These are phyloP conservation scores for Boletus tomentosulus DNA, from an alignment of 768 basidiomycete genomes.

Conservation along the genomic window DNA sequence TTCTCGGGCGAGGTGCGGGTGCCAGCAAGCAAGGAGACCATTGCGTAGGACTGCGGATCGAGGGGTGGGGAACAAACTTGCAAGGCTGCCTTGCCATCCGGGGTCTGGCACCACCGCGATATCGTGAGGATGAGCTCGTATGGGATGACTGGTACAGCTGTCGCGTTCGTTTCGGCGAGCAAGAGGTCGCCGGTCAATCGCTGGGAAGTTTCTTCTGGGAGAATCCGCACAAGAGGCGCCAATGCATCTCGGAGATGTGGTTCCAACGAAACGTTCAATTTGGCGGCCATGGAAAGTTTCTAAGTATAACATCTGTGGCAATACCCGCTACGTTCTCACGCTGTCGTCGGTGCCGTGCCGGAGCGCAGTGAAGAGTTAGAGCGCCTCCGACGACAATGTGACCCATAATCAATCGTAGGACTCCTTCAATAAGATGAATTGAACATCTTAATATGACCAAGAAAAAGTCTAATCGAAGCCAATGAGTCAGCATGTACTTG, in stretches of 20 bases:
- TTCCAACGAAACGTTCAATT: constrained; percentile 63
- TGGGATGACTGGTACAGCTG: constrained; percentile 45
- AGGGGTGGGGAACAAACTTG: constrained; percentile 42
- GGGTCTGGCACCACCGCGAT: constrained; percentile 66
- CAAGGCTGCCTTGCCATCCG: constrained; percentile 38
- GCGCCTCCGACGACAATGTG: too few relatives aligned
- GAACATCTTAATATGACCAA: too few relatives aligned
- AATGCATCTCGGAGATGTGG: constrained; percentile 54
- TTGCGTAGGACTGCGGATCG: constrained; percentile 53
- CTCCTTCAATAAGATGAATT: too few relatives aligned
- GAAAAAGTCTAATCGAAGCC: too few relatives aligned
- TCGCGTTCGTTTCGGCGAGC: constrained; percentile 25
- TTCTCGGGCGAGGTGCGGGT: constrained; percentile 75
- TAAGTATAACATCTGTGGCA: too few relatives aligned
- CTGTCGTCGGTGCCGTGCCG: too few relatives aligned
- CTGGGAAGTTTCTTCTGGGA: constrained; percentile 43
- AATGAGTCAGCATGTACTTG: too few relatives aligned
- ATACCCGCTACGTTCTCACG: too few relatives aligned
- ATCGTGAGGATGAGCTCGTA: constrained; percentile 55
- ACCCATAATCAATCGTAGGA: too few relatives aligned
- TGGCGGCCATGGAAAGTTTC: constrained; percentile 6
- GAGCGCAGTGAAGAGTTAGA: too few relatives aligned
- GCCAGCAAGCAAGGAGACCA: constrained; percentile 75
- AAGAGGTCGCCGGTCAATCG: constrained; percentile 40
- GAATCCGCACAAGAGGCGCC: constrained; percentile 38